Evolutionary conservation across 2,329 filamentous ascomycete species (phyloP), one percentile per base, ranked within the genome.

Genomic region (Colletotrichum trifolii): DNA sequence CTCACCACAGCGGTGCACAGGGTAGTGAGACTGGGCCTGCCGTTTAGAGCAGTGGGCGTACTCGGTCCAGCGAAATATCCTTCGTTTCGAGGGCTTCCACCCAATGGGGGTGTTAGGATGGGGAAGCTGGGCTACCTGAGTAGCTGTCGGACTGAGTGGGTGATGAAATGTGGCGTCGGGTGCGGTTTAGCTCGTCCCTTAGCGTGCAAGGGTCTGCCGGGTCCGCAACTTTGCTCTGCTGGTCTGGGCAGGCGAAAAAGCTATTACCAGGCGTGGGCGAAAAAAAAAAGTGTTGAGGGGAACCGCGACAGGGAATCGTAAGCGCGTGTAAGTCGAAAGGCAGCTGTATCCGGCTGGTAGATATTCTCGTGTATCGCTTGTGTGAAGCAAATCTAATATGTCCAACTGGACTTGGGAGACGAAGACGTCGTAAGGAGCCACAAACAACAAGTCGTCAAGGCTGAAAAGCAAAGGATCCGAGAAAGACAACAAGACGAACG

Each of bases 111-210:
- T 36, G 52, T 58, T 52, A 38, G 62, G 62, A 65, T 56, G 62
- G 52, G 52, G 62, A 62, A 65, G 62, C 62, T 65, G 58, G 58
- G 62, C 47, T 15, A 65, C 58, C 62, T 65, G 57, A 52, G 47
- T 45, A 49, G 38, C n/a, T 25, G 25, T 25, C 25, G 25, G 25
- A 25, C 25, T 25, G 25, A 25, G 39, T 62, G 62, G 58, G 62
- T 57, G 52, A 65, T 65, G 58, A 53, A 65, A 62, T 65, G 62
- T 65, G 62, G 58, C 62, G 58, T 62, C 47, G 45, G 48, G 47
- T 40, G 56, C 53, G 46, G 52, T 25, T 50, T 62, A 65, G 62
- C 62, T 62, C 36, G 50, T 43, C 36, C 62, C 40, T 62, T 65
- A 62, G 62, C 58, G 62, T 48, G 46, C 62, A 65, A 47, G 62